Evolutionary conservation across 2,329 filamentous ascomycete genomes (phyloP).

Genomic region (Cladosporium phlei): DNA sequence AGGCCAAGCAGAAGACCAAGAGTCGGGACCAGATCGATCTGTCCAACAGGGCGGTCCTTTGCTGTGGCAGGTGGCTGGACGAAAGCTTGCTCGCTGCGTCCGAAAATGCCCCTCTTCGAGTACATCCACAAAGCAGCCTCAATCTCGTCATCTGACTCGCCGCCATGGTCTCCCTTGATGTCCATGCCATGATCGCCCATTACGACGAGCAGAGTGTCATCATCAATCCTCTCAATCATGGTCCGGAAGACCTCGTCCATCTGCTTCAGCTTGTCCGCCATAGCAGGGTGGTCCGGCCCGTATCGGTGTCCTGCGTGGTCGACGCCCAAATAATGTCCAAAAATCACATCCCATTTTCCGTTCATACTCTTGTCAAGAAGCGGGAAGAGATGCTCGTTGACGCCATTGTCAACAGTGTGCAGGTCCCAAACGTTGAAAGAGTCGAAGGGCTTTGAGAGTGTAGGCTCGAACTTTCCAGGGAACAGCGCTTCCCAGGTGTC

Average conservation of each 20-base stretch:
- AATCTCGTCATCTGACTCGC: constrained; percentile 93
- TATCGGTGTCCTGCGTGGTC: constrained; percentile 97
- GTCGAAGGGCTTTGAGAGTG: constrained; percentile 84
- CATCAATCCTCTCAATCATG: constrained; percentile 68
- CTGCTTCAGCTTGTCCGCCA: constrained; percentile 83
- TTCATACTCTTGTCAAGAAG: constrained; percentile 63
- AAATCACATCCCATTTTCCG: constrained; percentile 83
- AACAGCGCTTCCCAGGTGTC: constrained; percentile 96
- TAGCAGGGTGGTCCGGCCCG: constrained; percentile 85
- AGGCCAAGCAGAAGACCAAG: constrained; percentile 81
- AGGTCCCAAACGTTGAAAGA: constrained; percentile 98
- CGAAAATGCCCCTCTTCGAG: constrained; percentile 80
- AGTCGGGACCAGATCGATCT: constrained; percentile 95
- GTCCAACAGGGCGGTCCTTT: constrained; percentile 68
- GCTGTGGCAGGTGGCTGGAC: constrained; percentile 61
- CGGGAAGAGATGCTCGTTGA: constrained; percentile 84
- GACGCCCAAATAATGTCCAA: constrained; percentile 90
- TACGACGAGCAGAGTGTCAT: constrained; percentile 81
- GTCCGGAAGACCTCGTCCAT: constrained; percentile 79
- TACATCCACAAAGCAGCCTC: constrained; percentile 98
- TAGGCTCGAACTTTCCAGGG: constrained; percentile 83
- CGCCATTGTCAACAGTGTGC: constrained; percentile 93
- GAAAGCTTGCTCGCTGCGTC: constrained; percentile 62
- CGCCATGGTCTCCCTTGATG: constrained; percentile 93
- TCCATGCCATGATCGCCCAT: constrained; percentile 99